Evolutionary conservation across 225 moss, liverwort and hornwort genomes (phyloP).

Genomic region (Pseudisothecium myosuroides): DNA sequence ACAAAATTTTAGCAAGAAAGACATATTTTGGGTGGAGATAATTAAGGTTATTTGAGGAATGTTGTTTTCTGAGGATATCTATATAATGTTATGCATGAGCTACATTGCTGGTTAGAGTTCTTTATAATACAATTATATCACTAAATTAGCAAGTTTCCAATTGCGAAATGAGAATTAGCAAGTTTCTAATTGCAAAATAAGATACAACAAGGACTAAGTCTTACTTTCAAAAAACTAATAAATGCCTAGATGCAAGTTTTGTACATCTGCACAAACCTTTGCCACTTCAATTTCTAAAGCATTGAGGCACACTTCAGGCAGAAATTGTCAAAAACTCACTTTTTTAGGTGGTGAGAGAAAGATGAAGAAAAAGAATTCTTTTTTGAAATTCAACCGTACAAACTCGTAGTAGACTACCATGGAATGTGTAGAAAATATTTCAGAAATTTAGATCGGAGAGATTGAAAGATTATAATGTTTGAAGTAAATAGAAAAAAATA

Average conservation of each 20-base stretch:
- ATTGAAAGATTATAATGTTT: not conserved
- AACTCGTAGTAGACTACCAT: not conserved
- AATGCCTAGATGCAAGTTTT: too few relatives aligned
- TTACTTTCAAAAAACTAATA: not conserved
- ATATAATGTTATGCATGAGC: not conserved
- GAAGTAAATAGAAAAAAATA: not conserved
- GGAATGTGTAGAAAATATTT: not conserved
- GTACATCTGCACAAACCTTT: not conserved
- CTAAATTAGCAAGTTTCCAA: not conserved
- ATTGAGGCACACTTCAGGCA: rapidly evolving
- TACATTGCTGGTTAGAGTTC: not conserved
- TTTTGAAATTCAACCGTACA: too few relatives aligned
- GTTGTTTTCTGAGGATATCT: too few relatives aligned
- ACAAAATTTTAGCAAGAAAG: too few relatives aligned
- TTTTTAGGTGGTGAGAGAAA: not conserved
- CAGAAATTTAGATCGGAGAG: rapidly evolving
- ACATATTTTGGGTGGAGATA: too few relatives aligned
- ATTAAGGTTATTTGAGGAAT: too few relatives aligned
- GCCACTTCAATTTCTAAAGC: too few relatives aligned
- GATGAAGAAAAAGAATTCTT: not conserved
- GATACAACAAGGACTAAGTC: not conserved
- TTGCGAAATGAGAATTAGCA: not conserved
- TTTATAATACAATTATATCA: not conserved
- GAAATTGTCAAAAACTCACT: not conserved
- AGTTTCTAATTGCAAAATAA: not conserved